Percentiles rank a stretch among this genome's conserved stretches.
Conservation (phyloP, 805 yeast species). For the Myxozyma vanderwaltii region DNA sequence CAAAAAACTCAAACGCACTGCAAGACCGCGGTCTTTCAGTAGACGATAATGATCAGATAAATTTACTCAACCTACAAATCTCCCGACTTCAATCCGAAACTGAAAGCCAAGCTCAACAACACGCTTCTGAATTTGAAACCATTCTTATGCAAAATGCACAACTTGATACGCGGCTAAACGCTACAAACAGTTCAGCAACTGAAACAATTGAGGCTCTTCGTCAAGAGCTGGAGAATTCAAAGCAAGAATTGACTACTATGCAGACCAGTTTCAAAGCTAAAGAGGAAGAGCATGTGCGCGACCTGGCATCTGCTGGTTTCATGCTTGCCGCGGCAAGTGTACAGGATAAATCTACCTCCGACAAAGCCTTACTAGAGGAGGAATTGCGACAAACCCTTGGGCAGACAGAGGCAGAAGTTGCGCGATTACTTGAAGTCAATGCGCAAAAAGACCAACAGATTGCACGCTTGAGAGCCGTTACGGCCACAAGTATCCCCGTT, state of each 20-base stretch:
- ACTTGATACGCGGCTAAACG: background rate
- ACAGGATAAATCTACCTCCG: background rate
- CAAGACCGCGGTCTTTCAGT: background rate
- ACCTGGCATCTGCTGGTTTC: constrained; percentile 9
- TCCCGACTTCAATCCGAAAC: background rate
- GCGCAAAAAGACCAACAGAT: constrained; percentile 2
- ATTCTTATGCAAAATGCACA: constrained; percentile 3
- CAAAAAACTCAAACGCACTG: background rate
- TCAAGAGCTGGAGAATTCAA: background rate
- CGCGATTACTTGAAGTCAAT: background rate
- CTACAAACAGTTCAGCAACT: background rate
- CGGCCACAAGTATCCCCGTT: background rate
- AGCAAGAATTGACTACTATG: background rate
- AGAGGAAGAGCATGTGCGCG: constrained; percentile 12
- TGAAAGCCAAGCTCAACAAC: background rate
- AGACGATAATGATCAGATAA: too few relatives aligned
- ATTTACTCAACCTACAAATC: background rate
- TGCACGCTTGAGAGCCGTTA: background rate
- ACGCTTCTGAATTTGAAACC: constrained; percentile 7
- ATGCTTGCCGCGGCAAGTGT: constrained; percentile 10
- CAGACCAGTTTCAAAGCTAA: background rate
- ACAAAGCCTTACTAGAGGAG: background rate
- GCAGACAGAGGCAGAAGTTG: background rate
- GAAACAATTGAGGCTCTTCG: background rate
- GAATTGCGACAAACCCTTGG: constrained; percentile 3